A percentile compares a stretch with the other conserved stretches of the same genome.
Conservation (phyloP, 2,329 filamentous ascomycete genomes). For the Albophoma yamanashiensis region DNA sequence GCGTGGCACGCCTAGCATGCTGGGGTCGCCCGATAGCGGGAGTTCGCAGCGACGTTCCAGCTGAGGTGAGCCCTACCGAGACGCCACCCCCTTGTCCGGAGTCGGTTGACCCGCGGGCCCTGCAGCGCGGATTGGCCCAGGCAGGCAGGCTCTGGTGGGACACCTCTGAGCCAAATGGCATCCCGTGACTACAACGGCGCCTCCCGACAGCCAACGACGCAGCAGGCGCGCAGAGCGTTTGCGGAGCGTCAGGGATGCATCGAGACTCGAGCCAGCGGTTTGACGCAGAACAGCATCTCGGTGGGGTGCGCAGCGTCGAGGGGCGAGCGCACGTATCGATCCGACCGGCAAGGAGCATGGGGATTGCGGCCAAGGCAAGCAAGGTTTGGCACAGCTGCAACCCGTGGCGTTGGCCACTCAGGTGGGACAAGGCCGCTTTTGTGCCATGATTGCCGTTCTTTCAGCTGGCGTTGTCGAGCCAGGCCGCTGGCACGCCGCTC, state of each 20-base stretch:
- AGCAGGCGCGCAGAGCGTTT: neutral
- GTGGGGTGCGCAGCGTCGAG: neutral
- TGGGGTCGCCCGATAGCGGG: neutral
- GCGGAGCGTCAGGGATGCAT: neutral
- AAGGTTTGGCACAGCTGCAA: constrained; percentile 1
- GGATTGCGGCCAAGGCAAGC: neutral
- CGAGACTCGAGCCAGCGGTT: neutral
- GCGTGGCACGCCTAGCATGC: neutral
- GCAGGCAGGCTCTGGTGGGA: neutral
- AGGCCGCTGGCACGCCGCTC: constrained; percentile 7
- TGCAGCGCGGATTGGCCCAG: neutral
- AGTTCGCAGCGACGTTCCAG: constrained; percentile 14
- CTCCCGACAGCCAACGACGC: neutral
- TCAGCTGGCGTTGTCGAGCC: constrained; percentile 8
- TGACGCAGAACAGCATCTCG: neutral
- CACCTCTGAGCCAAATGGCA: neutral
- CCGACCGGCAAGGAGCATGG: neutral
- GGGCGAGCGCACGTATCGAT: neutral
- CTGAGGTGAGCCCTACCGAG: constrained; percentile 26
- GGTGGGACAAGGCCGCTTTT: neutral
- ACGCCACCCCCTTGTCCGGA: constrained; percentile 1
- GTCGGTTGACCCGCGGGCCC: neutral
- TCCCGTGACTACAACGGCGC: neutral
- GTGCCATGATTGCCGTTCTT: constrained; percentile 2
- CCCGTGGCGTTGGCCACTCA: constrained; percentile 10